Base-by-base conservation (phyloP, 306 rosid species). In the Urtica urens region DNA sequence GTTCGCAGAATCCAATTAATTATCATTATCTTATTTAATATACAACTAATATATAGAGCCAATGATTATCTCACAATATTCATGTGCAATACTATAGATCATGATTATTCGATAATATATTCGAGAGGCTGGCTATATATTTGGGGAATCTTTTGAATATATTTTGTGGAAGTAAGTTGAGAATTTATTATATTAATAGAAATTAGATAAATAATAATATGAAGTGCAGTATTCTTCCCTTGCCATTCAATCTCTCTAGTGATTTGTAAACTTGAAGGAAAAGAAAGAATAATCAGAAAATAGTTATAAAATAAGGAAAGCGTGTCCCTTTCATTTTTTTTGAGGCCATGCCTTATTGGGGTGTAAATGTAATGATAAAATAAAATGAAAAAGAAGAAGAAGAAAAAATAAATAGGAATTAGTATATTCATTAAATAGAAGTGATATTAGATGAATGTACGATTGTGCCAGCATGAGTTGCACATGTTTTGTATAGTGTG, bases 231-330 rank as follows among this genome's bases (percentile, higher is more conserved):
- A n/a, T 26, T 10, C 14, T 17, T 25, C 41, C 42, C 16, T 22
- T 31, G 27, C 42, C 26, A 6, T 47, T 33, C 31, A 31, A 6
- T 37, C 24, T 10, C 58, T 27, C 23, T 10, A 1, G 21, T 38
- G 44, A 60, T 18, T 12, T 35, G 23, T 23, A 48, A 48, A 31
- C 58, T 60, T 65, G 22, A 65, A 50, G 59, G 46, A 51, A 62
- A 57, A 51, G 53, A 69, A 40, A 54, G 38, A 54, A 27, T 6
- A 40, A 39, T 11, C 9, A 10, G 1, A 39, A 25, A 38, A 23
- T 14, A 16, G 9, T 16, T 24, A 18, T 24, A 26, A 27, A 50
- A 60, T 41, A 14, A 38, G 11, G 31, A 44, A 51, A 51, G 51
- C 27, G 41, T 59, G 62, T 29, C 51, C 39, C 64, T 13, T 38